phyloP scores from a whole-genome alignment of 1,284 basidiomycete genomes.

The Psilocybe mexicana region DNA sequence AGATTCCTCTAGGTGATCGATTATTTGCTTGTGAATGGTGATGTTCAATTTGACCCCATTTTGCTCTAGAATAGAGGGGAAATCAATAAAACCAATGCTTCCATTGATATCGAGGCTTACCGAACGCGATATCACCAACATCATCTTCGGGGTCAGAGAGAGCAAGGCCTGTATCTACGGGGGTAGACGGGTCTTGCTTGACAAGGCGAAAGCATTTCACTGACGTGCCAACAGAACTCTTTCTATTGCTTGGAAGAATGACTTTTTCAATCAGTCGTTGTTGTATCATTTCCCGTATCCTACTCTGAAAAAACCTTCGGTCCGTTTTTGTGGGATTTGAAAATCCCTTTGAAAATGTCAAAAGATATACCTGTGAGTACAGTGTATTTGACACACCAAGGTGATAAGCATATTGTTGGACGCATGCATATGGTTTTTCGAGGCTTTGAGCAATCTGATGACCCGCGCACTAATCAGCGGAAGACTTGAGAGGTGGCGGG shows the following conservation, averaged over 20 bases:
- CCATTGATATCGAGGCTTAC: conserved; percentile 22
- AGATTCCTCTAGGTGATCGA: conserved; percentile 66
- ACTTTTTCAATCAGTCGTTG: conserved; percentile 75
- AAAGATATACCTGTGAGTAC: background rate
- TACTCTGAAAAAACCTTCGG: conserved; percentile 73
- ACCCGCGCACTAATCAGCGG: conserved; percentile 67
- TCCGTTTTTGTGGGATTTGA: conserved; percentile 69
- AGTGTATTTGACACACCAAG: conserved; percentile 49
- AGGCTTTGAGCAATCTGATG: conserved; percentile 65
- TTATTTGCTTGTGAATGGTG: conserved; percentile 75
- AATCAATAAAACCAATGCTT: background rate
- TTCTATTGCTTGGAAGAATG: conserved; percentile 56
- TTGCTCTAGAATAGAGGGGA: conserved; percentile 22
- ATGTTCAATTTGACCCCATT: conserved; percentile 55
- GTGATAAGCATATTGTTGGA: conserved; percentile 70
- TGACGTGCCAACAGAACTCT: conserved; percentile 42
- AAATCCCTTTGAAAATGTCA: conserved; percentile 55
- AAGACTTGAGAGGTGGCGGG: conserved; percentile 72
- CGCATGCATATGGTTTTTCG: conserved; percentile 64
- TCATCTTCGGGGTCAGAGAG: conserved; percentile 38
- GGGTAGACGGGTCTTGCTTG: conserved; percentile 30
- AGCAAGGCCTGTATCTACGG: conserved; percentile 35
- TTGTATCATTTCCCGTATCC: conserved; percentile 68
- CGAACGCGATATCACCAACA: conserved; percentile 39
- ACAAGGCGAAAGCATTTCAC: conserved; percentile 66